Base-by-base conservation (phyloP, 306 rosid species). In the Castanea mollissima region DNA sequence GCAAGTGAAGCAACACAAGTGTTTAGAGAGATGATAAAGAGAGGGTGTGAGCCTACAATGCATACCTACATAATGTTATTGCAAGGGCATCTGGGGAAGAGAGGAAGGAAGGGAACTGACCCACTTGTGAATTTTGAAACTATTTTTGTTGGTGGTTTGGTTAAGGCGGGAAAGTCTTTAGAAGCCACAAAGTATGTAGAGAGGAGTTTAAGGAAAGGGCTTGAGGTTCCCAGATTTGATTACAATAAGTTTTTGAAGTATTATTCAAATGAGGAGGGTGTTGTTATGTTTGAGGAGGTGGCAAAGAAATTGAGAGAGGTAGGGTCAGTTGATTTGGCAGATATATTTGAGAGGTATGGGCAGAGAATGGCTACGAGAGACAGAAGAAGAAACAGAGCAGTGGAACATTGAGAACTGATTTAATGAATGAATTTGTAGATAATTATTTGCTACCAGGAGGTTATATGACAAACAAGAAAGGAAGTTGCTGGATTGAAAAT, bases 141-240 rank as follows among this genome's bases (percentile, higher is more conserved):
- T 63, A 92, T 94, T 73, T 94, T 94, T 78, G 96, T 94, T 78
- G 98, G 98, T 32, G 90, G 90, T 51, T 49, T 87, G 80, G 88
- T 87, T 78, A 87, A 84, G 80, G 90, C 67, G 5, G 86, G 90
- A 3, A 83, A 71, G 76, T 82, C 90, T 3, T 49, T 85, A 73
- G 97, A 94, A 81, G 93, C 97, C 44, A 83, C 86, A 5, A 92
- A 94, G 91, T 94, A 87, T 75, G 97, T 91, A 73, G 97, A 94
- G 90, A 94, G 97, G 97, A 49, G 55, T 79, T 91, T 72, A 94
- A 94, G 86, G 97, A 49, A 13, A 10, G 97, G 97, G 55, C 81
- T 91, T 72, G 97, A 94, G 85, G 97, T 94, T 12, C 98, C 97
- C 12, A 94, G 93, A 75, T 94, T 94, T 76, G 93, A 94, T 74